These are phyloP conservation scores for Ustilago trichophora DNA, from an alignment of 1,284 basidiomycete species.

Conservation along the genomic window DNA sequence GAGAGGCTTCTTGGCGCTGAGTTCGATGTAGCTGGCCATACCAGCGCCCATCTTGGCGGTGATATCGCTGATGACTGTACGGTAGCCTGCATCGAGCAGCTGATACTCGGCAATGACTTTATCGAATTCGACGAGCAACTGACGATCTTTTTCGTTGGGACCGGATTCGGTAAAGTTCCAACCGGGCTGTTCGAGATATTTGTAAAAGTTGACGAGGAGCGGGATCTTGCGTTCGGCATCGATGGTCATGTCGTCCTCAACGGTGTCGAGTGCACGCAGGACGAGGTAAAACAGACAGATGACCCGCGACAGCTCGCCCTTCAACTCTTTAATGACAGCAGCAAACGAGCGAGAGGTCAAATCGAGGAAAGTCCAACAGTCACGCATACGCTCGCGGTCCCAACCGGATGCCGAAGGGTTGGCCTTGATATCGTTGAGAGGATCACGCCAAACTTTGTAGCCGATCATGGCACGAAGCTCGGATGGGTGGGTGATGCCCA, in stretches of 20 bases:
- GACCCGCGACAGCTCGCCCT: constrained; percentile 89
- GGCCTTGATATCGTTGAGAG: constrained; percentile 66
- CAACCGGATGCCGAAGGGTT: constrained; percentile 64
- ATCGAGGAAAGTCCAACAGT: constrained; percentile 91
- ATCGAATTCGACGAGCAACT: constrained; percentile 86
- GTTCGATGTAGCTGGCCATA: constrained; percentile 84
- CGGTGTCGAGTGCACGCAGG: constrained; percentile 89
- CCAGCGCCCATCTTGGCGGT: constrained; percentile 80
- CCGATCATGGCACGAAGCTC: constrained; percentile 66
- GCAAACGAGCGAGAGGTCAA: constrained; percentile 88
- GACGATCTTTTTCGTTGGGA: constrained; percentile 88
- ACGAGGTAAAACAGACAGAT: constrained; percentile 94
- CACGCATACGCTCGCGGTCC: constrained; percentile 74
- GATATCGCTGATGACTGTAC: constrained; percentile 81
- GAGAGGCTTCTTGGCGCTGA: constrained; percentile 47
- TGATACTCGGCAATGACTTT: constrained; percentile 84
- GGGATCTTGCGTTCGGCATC: constrained; percentile 86
- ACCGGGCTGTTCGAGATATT: constrained; percentile 80
- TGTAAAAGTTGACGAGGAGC: constrained; percentile 83
- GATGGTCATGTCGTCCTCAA: constrained; percentile 99
- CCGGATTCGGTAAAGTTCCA: constrained; percentile 88
- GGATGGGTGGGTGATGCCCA: constrained; percentile 58
- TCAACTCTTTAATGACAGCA: constrained; percentile 94
- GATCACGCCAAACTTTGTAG: constrained; percentile 69
- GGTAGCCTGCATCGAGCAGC: constrained; percentile 72